Base-by-base conservation (phyloP, 2,329 filamentous ascomycete genomes). In the Phialemoniopsis sp. region DNA sequence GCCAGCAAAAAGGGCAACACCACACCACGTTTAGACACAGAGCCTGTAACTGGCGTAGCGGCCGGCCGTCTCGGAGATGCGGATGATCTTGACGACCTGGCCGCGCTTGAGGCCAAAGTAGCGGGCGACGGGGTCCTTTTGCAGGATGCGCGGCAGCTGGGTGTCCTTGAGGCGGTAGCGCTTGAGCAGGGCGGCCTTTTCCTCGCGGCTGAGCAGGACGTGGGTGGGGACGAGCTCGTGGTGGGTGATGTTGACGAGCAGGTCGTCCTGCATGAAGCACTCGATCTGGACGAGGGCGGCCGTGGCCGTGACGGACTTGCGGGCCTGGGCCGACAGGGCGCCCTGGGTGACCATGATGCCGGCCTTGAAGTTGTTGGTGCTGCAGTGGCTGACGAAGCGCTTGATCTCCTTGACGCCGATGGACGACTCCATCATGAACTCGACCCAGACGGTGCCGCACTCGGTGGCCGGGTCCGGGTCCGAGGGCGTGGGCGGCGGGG, bases 31-130 rank as follows among this genome's bases (percentile, higher is more conserved):
- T 66, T 63, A 84, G 50, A 83, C 79, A 50, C 78, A 82, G 40
- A 83, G 58, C 53, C 91, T 75, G 67, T 98, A 98, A 78, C 89
- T 95, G 36, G 93, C 93, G 67, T 98, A 98, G 38, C 93, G 78
- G 45, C 93, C 93, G 13, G 93, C 93, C 40, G 93, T 98, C 73
- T 97, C 93, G 58, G 85, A 90, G 63, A 85, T 90, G 49, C 93
- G 77, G 55, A 98, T 96, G 55, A 98, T 98, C 79, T 98, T 98
- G 56, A 98, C 93, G 4, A 98, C 90, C 66, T 96, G 87, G 4
- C 90, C 89, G 58, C 90, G 78, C 70, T 87, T 85, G 59, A 98
- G 70, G 12, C 93, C 93, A 40, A 96, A 70, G 63, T 97, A 98
- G 54, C 86, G 83, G 18, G 93, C 88, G 38, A 98, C 89, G 4